phyloP scores from a whole-genome alignment of 2,329 filamentous ascomycete genomes.

The Penicillium occitanis region DNA sequence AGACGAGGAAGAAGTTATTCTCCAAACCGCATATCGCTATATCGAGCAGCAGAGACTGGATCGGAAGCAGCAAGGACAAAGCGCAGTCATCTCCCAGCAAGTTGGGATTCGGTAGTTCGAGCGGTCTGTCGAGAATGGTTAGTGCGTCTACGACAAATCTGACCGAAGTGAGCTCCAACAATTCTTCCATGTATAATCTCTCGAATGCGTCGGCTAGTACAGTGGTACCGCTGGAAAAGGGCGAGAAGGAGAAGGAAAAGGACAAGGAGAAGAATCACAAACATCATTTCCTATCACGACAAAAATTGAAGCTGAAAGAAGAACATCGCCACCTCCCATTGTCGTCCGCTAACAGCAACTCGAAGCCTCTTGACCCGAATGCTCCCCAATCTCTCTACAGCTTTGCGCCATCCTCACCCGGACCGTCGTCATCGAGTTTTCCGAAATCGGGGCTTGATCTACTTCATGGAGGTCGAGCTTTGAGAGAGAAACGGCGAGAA shows the following conservation, averaged over 20 bases:
- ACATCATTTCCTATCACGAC: constrained; percentile 65
- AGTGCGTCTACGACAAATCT: constrained; percentile 63
- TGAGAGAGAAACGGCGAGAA: constrained; percentile 78
- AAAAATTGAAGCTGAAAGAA: constrained; percentile 64
- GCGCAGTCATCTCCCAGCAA: constrained; percentile 61
- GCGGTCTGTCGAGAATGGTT: constrained; percentile 55
- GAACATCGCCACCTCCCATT: constrained; percentile 59
- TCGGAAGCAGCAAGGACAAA: constrained; percentile 43
- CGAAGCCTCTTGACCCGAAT: constrained; percentile 61
- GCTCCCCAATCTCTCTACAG: constrained; percentile 65
- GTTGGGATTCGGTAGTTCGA: constrained; percentile 51
- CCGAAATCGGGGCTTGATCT: constrained; percentile 77
- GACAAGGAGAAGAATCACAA: constrained; percentile 52
- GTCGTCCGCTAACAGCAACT: constrained; percentile 66
- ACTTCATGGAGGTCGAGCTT: constrained; percentile 70
- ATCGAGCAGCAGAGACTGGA: constrained; percentile 57
- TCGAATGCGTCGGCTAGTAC: constrained; percentile 64
- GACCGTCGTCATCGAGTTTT: constrained; percentile 62
- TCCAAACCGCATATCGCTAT: constrained; percentile 65
- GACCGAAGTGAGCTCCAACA: constrained; percentile 55
- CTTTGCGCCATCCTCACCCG: constrained; percentile 64
- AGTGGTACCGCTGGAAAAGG: constrained; percentile 53
- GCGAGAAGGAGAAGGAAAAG: constrained; percentile 43
- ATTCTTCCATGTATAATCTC: constrained; percentile 59
- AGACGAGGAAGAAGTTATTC: constrained; percentile 68